Evolutionary conservation across 208 protist genomes (phyloP).

Genomic region (Acanthamoeba culbertsoni): DNA sequence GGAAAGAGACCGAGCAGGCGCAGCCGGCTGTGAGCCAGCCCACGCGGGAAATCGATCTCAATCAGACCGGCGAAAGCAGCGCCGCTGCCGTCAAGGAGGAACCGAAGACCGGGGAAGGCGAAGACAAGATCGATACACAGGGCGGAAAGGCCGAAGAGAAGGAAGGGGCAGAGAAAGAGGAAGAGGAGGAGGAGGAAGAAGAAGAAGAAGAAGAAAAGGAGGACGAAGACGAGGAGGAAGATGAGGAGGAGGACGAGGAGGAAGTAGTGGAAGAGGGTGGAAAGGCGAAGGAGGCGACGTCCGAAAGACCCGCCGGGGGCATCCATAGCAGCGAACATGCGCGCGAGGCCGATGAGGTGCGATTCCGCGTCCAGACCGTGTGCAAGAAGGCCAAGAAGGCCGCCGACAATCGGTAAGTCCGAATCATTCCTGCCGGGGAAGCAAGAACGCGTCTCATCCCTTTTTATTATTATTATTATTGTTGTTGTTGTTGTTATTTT

Average conservation of each 20-base stretch:
- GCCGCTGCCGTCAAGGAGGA: neutral
- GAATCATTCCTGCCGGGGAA: neutral
- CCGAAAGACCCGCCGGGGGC: neutral
- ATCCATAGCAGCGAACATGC: too few species aligned
- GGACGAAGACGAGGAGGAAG: neutral
- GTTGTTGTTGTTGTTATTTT: neutral
- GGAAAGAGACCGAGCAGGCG: neutral
- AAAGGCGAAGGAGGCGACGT: neutral
- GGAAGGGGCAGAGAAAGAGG: neutral
- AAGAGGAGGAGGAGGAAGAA: neutral
- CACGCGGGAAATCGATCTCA: neutral
- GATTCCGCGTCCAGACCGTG: neutral
- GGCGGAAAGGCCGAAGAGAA: neutral
- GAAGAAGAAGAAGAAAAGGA: neutral
- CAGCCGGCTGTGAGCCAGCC: neutral
- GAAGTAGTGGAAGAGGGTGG: too few species aligned
- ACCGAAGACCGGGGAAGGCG: neutral
- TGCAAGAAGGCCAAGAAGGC: constrained; percentile 36
- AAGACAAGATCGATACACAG: too few species aligned
- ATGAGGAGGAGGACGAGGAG: neutral
- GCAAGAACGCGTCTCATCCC: neutral
- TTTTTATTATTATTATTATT: neutral
- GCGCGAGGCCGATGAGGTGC: constrained; percentile 37
- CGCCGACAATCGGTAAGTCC: neutral
- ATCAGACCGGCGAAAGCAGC: neutral